A percentile compares a stretch with the other conserved stretches of the same genome.
Evolutionary conservation across 768 basidiomycete genomes (phyloP).

Genomic region (Leccinum incarnatum): DNA sequence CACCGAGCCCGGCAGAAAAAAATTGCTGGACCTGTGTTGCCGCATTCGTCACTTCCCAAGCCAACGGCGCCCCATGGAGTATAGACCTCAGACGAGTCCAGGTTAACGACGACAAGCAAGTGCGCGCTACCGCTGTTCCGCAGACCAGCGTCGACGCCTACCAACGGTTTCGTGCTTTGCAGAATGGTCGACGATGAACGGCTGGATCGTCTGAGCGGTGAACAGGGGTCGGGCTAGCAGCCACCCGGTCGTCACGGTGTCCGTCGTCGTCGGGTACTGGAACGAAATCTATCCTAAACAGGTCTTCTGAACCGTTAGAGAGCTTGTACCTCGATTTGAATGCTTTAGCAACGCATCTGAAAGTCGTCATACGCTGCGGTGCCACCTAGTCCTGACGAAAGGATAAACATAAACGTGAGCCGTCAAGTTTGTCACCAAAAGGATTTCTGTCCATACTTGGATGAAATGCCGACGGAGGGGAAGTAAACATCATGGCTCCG

Average conservation of each 20-base stretch:
- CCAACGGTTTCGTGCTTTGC: constrained; percentile 1
- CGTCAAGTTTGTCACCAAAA: too few species aligned
- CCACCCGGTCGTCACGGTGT: constrained; percentile 19
- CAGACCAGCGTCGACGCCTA: constrained; percentile 25
- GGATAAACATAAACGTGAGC: too few species aligned
- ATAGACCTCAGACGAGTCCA: not conserved
- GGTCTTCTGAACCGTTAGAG: constrained; percentile 27
- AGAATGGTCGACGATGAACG: constrained; percentile 19
- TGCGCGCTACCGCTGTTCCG: constrained; percentile 23
- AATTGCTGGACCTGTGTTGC: constrained; percentile 20
- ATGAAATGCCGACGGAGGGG: too few species aligned
- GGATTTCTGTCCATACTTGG: too few species aligned
- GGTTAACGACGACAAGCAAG: constrained; percentile 21
- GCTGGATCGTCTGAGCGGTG: constrained; percentile 8
- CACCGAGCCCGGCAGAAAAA: constrained; percentile 11
- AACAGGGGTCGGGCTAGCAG: not conserved
- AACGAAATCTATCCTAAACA: constrained; percentile 28
- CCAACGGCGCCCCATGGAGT: constrained; percentile 24
- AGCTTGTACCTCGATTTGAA: not conserved
- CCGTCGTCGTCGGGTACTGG: constrained; percentile 25
- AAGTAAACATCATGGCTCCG: too few species aligned
- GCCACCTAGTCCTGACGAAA: not conserved
- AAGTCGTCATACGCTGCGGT: not conserved
- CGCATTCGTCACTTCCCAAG: constrained; percentile 11
- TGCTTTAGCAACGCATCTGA: not conserved